Evolutionary conservation across 306 rosid species (phyloP).

Genomic region (Vigna radiata): DNA sequence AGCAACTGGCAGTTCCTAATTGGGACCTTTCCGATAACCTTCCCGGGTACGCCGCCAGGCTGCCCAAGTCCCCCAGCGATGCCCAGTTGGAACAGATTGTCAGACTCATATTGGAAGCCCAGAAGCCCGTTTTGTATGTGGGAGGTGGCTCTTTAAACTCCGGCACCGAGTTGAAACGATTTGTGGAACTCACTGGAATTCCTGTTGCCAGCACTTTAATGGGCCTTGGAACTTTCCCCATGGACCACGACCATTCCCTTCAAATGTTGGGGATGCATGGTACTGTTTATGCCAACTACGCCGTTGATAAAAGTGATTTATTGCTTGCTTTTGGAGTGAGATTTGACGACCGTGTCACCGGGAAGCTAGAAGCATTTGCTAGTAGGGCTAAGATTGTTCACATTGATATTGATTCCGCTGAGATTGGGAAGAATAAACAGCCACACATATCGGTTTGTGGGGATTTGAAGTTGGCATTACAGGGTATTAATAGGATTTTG

Average conservation of each 20-base stretch:
- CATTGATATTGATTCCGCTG: slow-evolving; percentile 89
- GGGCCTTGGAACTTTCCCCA: slow-evolving; percentile 82
- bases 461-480: slow-evolving; percentile 74
- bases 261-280: slow-evolving; percentile 97
- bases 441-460: slow-evolving; percentile 79
- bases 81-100: slow-evolving; percentile 64
- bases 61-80: slow-evolving; percentile 60
- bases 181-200: slow-evolving; percentile 72
- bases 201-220: slow-evolving; percentile 90
- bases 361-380: slow-evolving; percentile 88
- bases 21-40: slow-evolving; percentile 63
- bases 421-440: slow-evolving; percentile 96
- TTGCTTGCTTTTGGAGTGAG: slow-evolving; percentile 93
- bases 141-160: slow-evolving; percentile 92
- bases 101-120: slow-evolving; percentile 63
- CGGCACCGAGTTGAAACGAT: slow-evolving; percentile 67
- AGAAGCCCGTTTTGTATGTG: slow-evolving; percentile 78
- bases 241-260: slow-evolving; percentile 60
- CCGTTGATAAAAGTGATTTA: slow-evolving; percentile 77
- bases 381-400: slow-evolving; percentile 92
- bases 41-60: slow-evolving; percentile 67
- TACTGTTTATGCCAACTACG: slow-evolving; percentile 89
- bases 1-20: slow-evolving; percentile 79
- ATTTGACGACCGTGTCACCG: slow-evolving; percentile 92
- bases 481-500: slow-evolving; percentile 67